Conservation (phyloP, 192 early-diverging fungal species). For the Entrophospora sp. region DNA sequence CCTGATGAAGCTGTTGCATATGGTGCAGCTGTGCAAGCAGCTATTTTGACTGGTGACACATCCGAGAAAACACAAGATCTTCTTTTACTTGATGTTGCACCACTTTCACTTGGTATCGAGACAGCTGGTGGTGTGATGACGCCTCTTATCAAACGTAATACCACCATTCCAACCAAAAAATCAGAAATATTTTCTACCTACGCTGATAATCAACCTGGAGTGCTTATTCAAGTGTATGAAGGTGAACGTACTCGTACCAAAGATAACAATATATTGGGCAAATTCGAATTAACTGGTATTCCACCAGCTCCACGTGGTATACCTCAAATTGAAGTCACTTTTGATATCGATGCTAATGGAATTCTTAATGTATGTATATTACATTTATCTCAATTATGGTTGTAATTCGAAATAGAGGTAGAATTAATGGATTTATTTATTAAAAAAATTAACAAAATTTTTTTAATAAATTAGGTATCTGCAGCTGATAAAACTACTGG, state of each 20-base stretch:
- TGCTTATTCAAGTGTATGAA: no score
- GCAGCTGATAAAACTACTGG: constrained; percentile 93
- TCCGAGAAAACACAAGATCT: no score
- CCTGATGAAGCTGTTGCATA: constrained; percentile 98
- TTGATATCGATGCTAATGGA: no score
- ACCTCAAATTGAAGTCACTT: no score
- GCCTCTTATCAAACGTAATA: no score
- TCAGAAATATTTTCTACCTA: constrained; percentile 97
- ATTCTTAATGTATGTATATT: constrained; percentile 82
- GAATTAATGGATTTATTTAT: no score
- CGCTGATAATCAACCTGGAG: constrained; percentile 98
- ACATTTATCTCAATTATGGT: no score
- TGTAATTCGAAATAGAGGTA: no score
- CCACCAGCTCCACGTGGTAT: constrained; percentile 94
- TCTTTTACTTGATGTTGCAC: no score
- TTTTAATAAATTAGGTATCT: constrained; percentile 18
- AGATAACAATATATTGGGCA: constrained; percentile 98
- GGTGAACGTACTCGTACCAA: constrained; percentile 92
- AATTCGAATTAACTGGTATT: constrained; percentile 96
- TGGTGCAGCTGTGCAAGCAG: constrained; percentile 97
- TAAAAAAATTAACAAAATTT: constrained; percentile 29
- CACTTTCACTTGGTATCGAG: no score
- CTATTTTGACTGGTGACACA: no score
- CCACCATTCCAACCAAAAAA: constrained; percentile 98
- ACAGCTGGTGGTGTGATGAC: constrained; percentile 99